A percentile compares a stretch with the other conserved stretches of the same genome.
Evolutionary conservation across 345 rosid species (phyloP).

Genomic region (Eutrema heterophyllum): DNA sequence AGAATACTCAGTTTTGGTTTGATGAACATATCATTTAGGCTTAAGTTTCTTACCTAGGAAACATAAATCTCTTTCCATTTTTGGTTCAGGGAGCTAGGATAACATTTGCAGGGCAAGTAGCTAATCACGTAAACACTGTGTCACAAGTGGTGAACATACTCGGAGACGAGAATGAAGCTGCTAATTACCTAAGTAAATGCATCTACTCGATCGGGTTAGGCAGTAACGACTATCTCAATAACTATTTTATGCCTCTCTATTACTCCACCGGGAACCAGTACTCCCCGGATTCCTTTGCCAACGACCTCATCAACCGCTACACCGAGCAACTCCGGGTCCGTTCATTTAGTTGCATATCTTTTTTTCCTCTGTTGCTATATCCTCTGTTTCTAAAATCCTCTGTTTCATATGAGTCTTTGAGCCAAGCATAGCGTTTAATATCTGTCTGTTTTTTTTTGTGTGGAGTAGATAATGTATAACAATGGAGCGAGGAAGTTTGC

Average conservation of each 20-base stretch:
- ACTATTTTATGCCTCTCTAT: constrained; percentile 72
- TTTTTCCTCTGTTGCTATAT: not conserved
- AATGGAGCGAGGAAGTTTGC: constrained; percentile 87
- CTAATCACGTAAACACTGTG: constrained; percentile 59
- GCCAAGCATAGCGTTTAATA: not conserved
- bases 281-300: constrained; percentile 58
- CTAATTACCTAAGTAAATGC: constrained; percentile 59
- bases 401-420: not conserved
- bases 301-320: constrained; percentile 55
- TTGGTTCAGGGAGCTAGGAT: constrained; percentile 65
- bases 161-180: constrained; percentile 51
- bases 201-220: constrained; percentile 74
- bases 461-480: constrained; percentile 53
- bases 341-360: not conserved
- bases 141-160: constrained; percentile 54
- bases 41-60: not conserved
- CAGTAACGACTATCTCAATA: constrained; percentile 92
- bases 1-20: not conserved
- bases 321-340: constrained; percentile 55
- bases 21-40: not conserved
- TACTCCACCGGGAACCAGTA: constrained; percentile 54
- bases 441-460: not conserved
- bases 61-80: not conserved
- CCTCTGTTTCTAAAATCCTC: not conserved
- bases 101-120: constrained; percentile 68